Evolutionary conservation across 768 basidiomycete genomes (phyloP).

Genomic region (Trametes coccinea): DNA sequence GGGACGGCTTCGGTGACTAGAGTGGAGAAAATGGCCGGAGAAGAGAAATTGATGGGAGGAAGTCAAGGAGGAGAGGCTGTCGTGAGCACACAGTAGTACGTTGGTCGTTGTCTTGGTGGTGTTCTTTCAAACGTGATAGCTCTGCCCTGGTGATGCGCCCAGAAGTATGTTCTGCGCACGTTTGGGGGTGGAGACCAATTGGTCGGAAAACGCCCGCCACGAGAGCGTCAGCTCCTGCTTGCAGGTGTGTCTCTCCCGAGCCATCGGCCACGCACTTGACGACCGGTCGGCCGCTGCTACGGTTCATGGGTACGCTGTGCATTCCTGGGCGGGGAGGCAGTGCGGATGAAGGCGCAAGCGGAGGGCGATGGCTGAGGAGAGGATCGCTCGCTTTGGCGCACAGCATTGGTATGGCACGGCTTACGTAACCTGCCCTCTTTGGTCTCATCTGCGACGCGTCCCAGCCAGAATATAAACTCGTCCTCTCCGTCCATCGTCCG

Average conservation of each 20-base stretch:
- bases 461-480: conserved; percentile 19
- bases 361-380: background rate
- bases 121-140: conserved; percentile 10
- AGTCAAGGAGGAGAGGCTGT: background rate
- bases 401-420: conserved; percentile 2
- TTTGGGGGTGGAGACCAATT: background rate
- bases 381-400: background rate
- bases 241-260: background rate
- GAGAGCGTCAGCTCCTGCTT: too few species aligned
- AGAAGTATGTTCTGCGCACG: conserved; percentile 4
- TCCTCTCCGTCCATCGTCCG: conserved; percentile 4
- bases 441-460: conserved; percentile 19
- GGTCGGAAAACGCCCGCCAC: background rate
- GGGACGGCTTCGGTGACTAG: background rate
- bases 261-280: too few species aligned
- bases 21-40: conserved; percentile 6
- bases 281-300: too few species aligned
- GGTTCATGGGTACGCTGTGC: background rate
- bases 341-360: background rate
- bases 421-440: conserved; percentile 15
- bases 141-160: conserved; percentile 10
- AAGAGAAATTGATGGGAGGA: background rate
- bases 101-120: conserved; percentile 1
- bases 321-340: background rate
- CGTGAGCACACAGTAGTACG: background rate